Evolutionary conservation across 306 rosid species (phyloP).

Genomic region (Sicyos baderoa): DNA sequence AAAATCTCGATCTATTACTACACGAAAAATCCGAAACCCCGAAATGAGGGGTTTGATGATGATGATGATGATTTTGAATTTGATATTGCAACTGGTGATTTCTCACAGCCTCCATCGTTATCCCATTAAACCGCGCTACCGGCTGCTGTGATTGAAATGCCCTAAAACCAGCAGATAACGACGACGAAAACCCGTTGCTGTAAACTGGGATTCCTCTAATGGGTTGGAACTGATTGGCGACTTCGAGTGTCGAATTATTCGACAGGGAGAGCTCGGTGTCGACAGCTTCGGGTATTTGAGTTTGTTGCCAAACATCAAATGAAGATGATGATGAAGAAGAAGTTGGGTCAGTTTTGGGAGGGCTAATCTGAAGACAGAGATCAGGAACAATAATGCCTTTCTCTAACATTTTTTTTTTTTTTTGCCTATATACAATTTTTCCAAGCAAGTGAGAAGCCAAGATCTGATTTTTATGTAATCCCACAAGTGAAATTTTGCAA

Average conservation of each 20-base stretch:
- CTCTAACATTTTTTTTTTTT: constrained; percentile 14
- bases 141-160: constrained; percentile 1
- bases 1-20: constrained; percentile 27
- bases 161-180: constrained; percentile 15
- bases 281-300: neutral
- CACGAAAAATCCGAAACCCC: constrained; percentile 37
- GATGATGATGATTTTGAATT: neutral
- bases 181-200: constrained; percentile 25
- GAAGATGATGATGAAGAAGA: constrained; percentile 48
- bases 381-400: constrained; percentile 40
- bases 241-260: constrained; percentile 16
- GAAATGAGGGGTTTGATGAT: constrained; percentile 21
- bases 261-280: constrained; percentile 39
- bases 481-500: neutral
- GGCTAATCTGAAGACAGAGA: constrained; percentile 75
- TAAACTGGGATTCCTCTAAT: constrained; percentile 66
- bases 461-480: neutral
- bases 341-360: constrained; percentile 52
- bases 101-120: constrained; percentile 19
- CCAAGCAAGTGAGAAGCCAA: neutral
- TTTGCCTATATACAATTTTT: neutral
- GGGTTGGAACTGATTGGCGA: constrained; percentile 32
- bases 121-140: constrained; percentile 11
- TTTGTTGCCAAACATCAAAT: constrained; percentile 43
- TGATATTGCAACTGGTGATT: constrained; percentile 16